phyloP scores from a whole-genome alignment of 176 grass and related monocot genomes.

The Aechmea fasciata region DNA sequence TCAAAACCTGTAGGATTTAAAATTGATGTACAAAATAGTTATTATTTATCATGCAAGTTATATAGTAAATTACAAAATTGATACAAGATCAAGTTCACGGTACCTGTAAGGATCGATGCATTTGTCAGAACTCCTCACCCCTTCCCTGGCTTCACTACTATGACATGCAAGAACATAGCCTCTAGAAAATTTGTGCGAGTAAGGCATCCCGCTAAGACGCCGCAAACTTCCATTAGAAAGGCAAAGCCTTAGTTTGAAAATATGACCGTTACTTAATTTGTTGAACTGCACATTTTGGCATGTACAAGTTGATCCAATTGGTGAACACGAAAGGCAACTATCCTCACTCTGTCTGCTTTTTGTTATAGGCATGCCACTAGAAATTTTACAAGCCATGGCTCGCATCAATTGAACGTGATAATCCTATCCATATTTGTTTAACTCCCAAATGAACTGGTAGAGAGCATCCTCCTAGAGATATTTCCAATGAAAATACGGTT shows the following conservation, averaged over 20 bases:
- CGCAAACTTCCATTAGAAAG: conserved; percentile 28
- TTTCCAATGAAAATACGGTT: not conserved
- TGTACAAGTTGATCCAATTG: conserved; percentile 23
- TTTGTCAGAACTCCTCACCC: conserved; percentile 27
- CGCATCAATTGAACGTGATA: not conserved
- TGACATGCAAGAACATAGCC: conserved; percentile 25
- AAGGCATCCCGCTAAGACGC: conserved; percentile 15
- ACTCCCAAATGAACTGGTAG: not conserved
- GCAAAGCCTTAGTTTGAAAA: conserved; percentile 21
- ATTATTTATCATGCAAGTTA: not conserved
- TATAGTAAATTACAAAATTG: not conserved
- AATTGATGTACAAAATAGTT: not conserved
- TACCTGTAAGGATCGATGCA: conserved; percentile 41
- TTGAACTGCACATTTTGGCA: conserved; percentile 28
- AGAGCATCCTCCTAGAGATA: not conserved
- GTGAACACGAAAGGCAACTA: conserved; percentile 15
- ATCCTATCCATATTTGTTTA: not conserved
- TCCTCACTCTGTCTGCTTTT: conserved; percentile 25
- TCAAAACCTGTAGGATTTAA: not conserved
- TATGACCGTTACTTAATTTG: conserved; percentile 31
- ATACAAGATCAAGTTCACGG: not conserved
- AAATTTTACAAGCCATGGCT: conserved; percentile 41
- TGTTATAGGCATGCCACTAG: conserved; percentile 26
- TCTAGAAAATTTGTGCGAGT: conserved; percentile 17
- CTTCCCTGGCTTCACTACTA: conserved; percentile 39